phyloP scores from a whole-genome alignment of 1,284 basidiomycete genomes.

The Leccinum subatratum region DNA sequence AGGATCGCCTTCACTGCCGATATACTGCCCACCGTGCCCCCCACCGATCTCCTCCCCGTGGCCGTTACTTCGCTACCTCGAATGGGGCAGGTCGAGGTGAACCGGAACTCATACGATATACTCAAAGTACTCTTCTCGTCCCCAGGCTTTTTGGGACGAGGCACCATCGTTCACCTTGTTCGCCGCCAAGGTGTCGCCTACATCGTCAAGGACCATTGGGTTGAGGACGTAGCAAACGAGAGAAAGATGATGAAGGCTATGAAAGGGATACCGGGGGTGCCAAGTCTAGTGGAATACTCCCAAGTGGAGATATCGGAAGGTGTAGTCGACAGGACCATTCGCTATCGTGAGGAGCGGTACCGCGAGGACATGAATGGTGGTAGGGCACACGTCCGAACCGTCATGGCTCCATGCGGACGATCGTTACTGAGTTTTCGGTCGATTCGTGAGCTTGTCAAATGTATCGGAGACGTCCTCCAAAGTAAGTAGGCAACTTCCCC shows the following conservation, averaged over 20 bases:
- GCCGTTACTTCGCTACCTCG: not conserved
- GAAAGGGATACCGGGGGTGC: not conserved
- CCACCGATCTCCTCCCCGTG: not conserved
- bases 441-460: not conserved
- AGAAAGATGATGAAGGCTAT: not conserved
- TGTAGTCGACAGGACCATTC: not conserved
- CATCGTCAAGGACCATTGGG: not conserved
- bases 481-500: not conserved
- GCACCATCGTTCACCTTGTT: not conserved
- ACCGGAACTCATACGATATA: not conserved
- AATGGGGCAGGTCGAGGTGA: not conserved
- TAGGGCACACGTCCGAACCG: not conserved
- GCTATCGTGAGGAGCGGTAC: not conserved
- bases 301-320: not conserved
- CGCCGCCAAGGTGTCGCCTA: not conserved
- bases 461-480: not conserved
- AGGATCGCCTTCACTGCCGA: not conserved
- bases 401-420: not conserved
- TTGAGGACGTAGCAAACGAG: not conserved
- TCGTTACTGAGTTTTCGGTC: not conserved
- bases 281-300: not conserved
- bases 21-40: not conserved
- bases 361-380: not conserved
- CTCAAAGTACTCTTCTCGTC: not conserved
- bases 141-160: not conserved